These are phyloP conservation scores for Aphanomyces cochlioides DNA, from an alignment of 352 stramenopile species.

Conservation along the genomic window DNA sequence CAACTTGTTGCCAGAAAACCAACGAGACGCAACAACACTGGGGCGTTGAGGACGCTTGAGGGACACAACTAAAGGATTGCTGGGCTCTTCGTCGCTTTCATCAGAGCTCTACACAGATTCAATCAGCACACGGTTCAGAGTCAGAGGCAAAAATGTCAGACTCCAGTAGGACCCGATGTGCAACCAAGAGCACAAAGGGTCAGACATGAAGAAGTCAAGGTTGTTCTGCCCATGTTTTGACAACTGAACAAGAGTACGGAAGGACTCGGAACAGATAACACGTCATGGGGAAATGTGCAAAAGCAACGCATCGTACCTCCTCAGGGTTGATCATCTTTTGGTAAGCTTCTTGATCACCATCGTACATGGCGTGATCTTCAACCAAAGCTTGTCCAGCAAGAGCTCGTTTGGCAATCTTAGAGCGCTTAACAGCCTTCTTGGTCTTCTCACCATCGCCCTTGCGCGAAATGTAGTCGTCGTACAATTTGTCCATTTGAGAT, in stretches of 20 bases:
- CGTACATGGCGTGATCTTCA: slow-evolving; percentile 76
- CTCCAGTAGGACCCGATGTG: slow-evolving; percentile 67
- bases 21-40: slow-evolving; percentile 67
- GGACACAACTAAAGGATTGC: slow-evolving; percentile 57
- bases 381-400: slow-evolving; percentile 73
- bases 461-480: slow-evolving; percentile 74
- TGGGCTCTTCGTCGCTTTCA: slow-evolving; percentile 38
- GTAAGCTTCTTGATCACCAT: slow-evolving; percentile 74
- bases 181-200: slow-evolving; percentile 41
- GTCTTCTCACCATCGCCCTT: slow-evolving; percentile 79
- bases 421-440: slow-evolving; percentile 79
- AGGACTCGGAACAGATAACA: slow-evolving; percentile 89
- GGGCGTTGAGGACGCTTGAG: slow-evolving; percentile 78
- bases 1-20: slow-evolving; percentile 81
- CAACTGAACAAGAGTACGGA: slow-evolving; percentile 89
- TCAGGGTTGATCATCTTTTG: slow-evolving; percentile 85
- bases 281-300: slow-evolving; percentile 57
- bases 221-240: slow-evolving; percentile 86
- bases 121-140: slow-evolving; percentile 4
- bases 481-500: slow-evolving; percentile 80
- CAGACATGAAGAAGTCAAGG: slow-evolving; percentile 81
- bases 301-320: slow-evolving; percentile 56
- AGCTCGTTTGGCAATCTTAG: slow-evolving; percentile 79
- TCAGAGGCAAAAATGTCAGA: slow-evolving; percentile 48
- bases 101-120: slow-evolving; percentile 55